Evolutionary conservation across 192 early-diverging fungal genomes (phyloP).

Genomic region (Entrophospora sp.): DNA sequence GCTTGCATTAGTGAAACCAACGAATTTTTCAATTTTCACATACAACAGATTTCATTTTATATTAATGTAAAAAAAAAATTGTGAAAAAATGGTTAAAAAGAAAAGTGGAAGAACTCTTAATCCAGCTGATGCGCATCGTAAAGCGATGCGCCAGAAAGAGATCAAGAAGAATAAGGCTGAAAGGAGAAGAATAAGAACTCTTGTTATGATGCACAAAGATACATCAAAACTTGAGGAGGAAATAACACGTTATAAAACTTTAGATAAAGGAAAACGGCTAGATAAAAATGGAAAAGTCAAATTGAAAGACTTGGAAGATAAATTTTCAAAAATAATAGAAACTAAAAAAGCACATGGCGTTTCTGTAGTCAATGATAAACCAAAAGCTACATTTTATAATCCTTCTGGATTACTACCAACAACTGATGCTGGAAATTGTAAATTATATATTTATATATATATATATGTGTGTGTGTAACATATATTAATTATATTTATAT

Average conservation of each 20-base stretch:
- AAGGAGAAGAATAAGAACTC: conserved; percentile 43
- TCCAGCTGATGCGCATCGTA: conserved; percentile 31
- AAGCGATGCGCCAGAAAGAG: conserved; percentile 46
- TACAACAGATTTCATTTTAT: no score
- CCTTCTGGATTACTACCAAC: conserved; percentile 10
- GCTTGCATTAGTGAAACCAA: no score
- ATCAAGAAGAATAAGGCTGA: conserved; percentile 63
- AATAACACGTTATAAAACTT: conserved; percentile 30
- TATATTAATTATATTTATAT: no score
- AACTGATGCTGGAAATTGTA: not conserved
- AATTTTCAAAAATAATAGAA: conserved; percentile 47
- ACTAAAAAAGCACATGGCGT: conserved; percentile 36
- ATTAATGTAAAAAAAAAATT: not conserved
- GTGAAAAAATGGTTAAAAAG: conserved; percentile 22
- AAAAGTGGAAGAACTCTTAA: conserved; percentile 36
- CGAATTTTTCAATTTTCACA: no score
- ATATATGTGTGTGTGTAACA: no score
- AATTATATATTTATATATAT: no score
- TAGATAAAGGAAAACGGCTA: conserved; percentile 32
- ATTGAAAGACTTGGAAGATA: conserved; percentile 36
- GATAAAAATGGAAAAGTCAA: conserved; percentile 37
- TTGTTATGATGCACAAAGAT: conserved; percentile 48
- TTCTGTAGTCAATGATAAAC: no score
- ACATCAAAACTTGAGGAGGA: conserved; percentile 44
- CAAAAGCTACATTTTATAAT: no score